Evolutionary conservation across 1,284 basidiomycete genomes (phyloP).

Genomic region (Apiotrichum gracile): DNA sequence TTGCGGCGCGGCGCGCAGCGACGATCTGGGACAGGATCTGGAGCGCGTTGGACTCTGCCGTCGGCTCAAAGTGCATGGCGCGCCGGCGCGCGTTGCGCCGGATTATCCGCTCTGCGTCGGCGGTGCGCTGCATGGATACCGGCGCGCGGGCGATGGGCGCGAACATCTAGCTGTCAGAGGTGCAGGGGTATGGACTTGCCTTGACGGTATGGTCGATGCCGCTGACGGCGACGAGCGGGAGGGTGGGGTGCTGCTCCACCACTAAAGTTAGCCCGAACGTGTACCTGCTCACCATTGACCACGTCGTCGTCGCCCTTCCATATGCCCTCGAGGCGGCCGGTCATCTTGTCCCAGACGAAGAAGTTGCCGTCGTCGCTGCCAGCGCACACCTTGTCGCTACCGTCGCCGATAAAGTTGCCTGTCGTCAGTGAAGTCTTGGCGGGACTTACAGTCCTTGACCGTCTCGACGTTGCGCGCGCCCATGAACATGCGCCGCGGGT

Average conservation of each 20-base stretch:
- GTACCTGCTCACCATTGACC: constrained; percentile 57
- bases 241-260: constrained; percentile 73
- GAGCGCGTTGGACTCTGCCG: constrained; percentile 6
- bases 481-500: constrained; percentile 61
- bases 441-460: constrained; percentile 74
- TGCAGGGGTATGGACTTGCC: constrained; percentile 48
- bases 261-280: constrained; percentile 26
- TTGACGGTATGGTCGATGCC: constrained; percentile 87
- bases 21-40: constrained; percentile 7
- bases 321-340: constrained; percentile 62
- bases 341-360: constrained; percentile 73
- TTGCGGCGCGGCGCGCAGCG: background rate
- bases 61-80: background rate
- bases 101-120: constrained; percentile 6
- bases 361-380: constrained; percentile 77
- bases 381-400: constrained; percentile 72
- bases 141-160: background rate
- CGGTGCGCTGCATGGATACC: constrained; percentile 1
- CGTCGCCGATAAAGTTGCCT: constrained; percentile 79
- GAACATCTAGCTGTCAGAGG: background rate
- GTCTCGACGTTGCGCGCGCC: constrained; percentile 81
- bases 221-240: constrained; percentile 74
- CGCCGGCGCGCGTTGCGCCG: constrained; percentile 2
- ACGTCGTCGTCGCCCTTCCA: constrained; percentile 75
- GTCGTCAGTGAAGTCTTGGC: background rate